Percentiles rank a stretch among this genome's conserved stretches.
phyloP scores from a whole-genome alignment of 164 flowering plant genomes.

The Cinnamomum micranthum region DNA sequence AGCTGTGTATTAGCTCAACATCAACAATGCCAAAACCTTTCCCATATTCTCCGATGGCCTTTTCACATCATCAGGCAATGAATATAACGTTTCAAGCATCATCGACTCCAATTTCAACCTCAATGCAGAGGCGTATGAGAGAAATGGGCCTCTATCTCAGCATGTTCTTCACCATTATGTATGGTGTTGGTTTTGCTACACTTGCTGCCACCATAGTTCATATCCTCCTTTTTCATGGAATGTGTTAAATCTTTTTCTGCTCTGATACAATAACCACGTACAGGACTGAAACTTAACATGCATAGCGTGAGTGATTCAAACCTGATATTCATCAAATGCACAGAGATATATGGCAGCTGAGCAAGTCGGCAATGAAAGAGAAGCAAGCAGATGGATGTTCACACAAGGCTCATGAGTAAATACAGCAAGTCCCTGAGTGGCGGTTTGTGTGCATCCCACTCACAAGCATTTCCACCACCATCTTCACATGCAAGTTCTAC shows the following conservation, averaged over 20 bases:
- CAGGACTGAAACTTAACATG: too few relatives aligned
- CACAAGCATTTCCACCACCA: constrained; percentile 47
- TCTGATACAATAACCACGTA: background rate
- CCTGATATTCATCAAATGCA: background rate
- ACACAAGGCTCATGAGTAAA: constrained; percentile 60
- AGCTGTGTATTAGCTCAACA: constrained; percentile 49
- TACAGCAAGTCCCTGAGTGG: constrained; percentile 78
- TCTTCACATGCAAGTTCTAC: constrained; percentile 62
- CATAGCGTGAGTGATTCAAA: background rate
- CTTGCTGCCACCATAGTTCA: constrained; percentile 63
- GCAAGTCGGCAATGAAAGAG: constrained; percentile 50
- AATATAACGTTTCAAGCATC: constrained; percentile 51
- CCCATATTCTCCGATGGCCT: constrained; percentile 56
- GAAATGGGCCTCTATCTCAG: constrained; percentile 57
- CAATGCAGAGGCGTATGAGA: constrained; percentile 44
- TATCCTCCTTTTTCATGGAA: constrained; percentile 66
- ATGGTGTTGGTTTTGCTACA: constrained; percentile 78
- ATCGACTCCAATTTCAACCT: constrained; percentile 53
- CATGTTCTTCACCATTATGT: constrained; percentile 64
- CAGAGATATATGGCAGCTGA: constrained; percentile 76
- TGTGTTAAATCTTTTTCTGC: constrained; percentile 27
- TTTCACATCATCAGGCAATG: constrained; percentile 41
- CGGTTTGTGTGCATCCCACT: constrained; percentile 65
- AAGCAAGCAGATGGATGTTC: constrained; percentile 58
- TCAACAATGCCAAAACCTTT: constrained; percentile 66